A percentile compares a stretch with the other conserved stretches of the same genome.
Evolutionary conservation across 257 asterid species (phyloP).

Genomic region (Coffea canephora): DNA sequence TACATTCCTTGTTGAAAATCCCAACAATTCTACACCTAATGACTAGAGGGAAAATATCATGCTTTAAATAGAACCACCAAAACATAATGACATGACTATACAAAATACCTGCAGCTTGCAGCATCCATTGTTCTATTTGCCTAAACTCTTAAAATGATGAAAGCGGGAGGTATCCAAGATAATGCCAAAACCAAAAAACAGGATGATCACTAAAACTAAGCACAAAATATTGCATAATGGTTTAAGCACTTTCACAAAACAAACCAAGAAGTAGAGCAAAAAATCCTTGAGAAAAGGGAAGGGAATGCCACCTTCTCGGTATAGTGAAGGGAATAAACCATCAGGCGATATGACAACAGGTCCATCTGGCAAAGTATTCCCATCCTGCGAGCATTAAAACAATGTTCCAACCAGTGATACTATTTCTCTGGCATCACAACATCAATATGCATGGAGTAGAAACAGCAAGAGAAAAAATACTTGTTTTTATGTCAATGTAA

Average conservation of each 20-base stretch:
- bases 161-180: neutral
- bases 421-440: neutral
- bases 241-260: neutral
- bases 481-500: neutral
- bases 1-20: neutral
- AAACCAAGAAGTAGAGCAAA: neutral
- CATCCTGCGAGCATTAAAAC: slow-evolving; percentile 60
- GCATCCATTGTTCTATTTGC: neutral
- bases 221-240: neutral
- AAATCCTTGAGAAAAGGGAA: slow-evolving; percentile 8
- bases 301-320: slow-evolving; percentile 71
- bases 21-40: neutral
- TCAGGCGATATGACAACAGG: slow-evolving; percentile 99
- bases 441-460: neutral
- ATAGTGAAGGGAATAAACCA: slow-evolving; percentile 90
- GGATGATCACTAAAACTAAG: neutral
- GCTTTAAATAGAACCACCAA: no score
- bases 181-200: neutral
- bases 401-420: neutral
- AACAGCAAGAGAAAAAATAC: neutral
- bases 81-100: neutral
- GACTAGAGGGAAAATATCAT: neutral
- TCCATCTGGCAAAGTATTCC: slow-evolving; percentile 89
- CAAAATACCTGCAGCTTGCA: neutral
- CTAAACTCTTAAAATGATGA: neutral